These are phyloP conservation scores for Beauveria caledonica DNA, from an alignment of 2,329 filamentous ascomycete species.

Conservation along the genomic window DNA sequence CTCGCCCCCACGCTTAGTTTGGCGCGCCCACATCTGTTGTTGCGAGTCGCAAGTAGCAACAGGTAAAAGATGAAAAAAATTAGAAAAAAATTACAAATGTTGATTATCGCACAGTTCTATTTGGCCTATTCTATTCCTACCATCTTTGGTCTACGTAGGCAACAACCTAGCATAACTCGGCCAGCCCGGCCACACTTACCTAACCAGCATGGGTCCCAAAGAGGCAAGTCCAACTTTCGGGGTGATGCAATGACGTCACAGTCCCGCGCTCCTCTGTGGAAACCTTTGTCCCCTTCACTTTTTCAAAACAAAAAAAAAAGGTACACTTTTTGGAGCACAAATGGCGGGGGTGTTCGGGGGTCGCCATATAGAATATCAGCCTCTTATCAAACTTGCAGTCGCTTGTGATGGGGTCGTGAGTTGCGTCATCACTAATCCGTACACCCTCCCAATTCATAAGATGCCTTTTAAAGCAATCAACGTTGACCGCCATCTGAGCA, in stretches of 20 bases:
- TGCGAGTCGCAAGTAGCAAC: background rate
- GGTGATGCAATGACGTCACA: conserved; percentile 1
- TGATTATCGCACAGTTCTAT: background rate
- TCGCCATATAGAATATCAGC: background rate
- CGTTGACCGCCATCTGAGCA: background rate
- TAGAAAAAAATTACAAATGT: too few relatives aligned
- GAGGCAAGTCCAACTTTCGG: background rate
- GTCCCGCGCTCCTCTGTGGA: background rate
- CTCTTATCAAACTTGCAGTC: background rate
- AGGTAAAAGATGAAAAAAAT: too few relatives aligned
- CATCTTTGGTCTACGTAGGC: background rate
- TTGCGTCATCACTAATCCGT: conserved; percentile 4
- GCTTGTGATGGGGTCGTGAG: background rate
- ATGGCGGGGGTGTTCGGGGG: background rate
- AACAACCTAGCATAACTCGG: background rate
- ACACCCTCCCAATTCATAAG: background rate
- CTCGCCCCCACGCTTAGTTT: background rate
- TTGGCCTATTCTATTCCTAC: background rate
- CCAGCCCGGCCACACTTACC: background rate
- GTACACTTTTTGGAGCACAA: background rate
- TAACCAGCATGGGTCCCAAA: background rate
- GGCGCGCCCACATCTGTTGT: background rate
- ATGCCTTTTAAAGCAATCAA: background rate
- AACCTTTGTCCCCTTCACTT: background rate
- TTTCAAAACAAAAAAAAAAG: background rate